Conservation (phyloP, 768 basidiomycete genomes). For the Serendipita sp. region DNA sequence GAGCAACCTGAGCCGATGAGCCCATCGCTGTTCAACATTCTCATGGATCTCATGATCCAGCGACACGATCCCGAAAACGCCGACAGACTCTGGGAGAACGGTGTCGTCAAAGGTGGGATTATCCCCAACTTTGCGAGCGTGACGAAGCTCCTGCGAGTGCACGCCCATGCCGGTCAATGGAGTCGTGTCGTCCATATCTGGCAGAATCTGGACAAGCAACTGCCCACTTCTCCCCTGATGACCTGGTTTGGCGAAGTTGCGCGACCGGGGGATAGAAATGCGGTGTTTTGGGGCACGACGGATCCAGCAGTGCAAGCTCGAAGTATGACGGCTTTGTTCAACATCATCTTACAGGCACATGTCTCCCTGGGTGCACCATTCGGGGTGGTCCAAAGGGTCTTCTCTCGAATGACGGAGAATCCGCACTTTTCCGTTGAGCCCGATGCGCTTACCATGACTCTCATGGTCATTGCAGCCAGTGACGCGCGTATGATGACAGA, state of each 20-base stretch:
- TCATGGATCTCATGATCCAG: conserved; percentile 50
- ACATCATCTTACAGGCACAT: conserved; percentile 71
- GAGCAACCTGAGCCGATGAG: not conserved
- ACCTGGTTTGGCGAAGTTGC: not conserved
- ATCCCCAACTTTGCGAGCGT: conserved; percentile 50
- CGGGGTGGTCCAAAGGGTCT: conserved; percentile 41
- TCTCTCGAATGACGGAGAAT: conserved; percentile 31
- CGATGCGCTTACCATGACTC: conserved; percentile 47
- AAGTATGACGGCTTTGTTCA: conserved; percentile 48
- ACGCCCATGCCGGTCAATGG: conserved; percentile 73
- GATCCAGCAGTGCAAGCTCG: conserved; percentile 11
- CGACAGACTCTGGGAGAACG: conserved; percentile 49
- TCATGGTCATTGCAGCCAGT: conserved; percentile 69
- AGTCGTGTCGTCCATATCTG: conserved; percentile 54
- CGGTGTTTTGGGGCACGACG: not conserved
- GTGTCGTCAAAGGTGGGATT: conserved; percentile 39
- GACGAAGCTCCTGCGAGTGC: conserved; percentile 61
- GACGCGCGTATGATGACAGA: conserved; percentile 48
- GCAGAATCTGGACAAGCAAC: conserved; percentile 35
- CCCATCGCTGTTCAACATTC: conserved; percentile 17
- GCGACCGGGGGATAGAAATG: not conserved
- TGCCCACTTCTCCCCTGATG: conserved; percentile 19
- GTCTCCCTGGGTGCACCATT: conserved; percentile 70
- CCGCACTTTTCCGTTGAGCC: conserved; percentile 36
- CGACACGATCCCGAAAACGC: conserved; percentile 48